Base-by-base conservation (phyloP, 148 eudicot genomes). In the Fagopyrum homotropicum region DNA sequence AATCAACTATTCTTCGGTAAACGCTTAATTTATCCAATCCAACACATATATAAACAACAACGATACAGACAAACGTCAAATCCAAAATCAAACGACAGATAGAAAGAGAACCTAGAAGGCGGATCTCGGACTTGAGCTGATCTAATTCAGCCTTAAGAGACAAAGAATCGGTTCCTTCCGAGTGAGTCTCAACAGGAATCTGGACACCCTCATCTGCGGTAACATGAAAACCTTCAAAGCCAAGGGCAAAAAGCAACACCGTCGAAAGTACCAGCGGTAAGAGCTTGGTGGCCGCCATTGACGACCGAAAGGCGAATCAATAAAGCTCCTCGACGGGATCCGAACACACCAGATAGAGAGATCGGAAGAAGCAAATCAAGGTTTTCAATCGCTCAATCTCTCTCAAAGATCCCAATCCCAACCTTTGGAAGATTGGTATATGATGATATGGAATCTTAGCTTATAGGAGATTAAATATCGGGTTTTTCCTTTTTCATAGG, bases 61-160 rank as follows among this genome's bases (percentile, higher is more conserved):
- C 30, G 11, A 19, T 59, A 22, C 35, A 59, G 30, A 19, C 6
- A 59, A 6, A 19, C 30, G 11, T 29, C 2, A 9, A 63, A 30
- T 63, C 43, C 16, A 63, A 11, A 63, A 70, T 26, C 26, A 47
- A 45, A 8, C 73, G 30, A 16, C 4, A 70, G 46, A 66, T 7
- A 6, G 6, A 66, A 50, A 45, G 26, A 57, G 64, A 17, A 72
- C 74, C 74, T 72, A 72, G 54, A 47, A 26, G 35, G 6, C 7
- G 55, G 74, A 72, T 72, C 74, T 49, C 19, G 43, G 74, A 72
- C 74, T 72, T 72, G 14, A 46, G 74, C 45, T 17, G 48, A 40
- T 72, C 74, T 4, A 72, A 49, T 72, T 72, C 74, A 35, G 51
- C 74, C 10, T 26, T 29, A 26, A 72, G 55, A 46, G 51, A 47